phyloP scores from a whole-genome alignment of 768 basidiomycete genomes.

The Russula sp. region DNA sequence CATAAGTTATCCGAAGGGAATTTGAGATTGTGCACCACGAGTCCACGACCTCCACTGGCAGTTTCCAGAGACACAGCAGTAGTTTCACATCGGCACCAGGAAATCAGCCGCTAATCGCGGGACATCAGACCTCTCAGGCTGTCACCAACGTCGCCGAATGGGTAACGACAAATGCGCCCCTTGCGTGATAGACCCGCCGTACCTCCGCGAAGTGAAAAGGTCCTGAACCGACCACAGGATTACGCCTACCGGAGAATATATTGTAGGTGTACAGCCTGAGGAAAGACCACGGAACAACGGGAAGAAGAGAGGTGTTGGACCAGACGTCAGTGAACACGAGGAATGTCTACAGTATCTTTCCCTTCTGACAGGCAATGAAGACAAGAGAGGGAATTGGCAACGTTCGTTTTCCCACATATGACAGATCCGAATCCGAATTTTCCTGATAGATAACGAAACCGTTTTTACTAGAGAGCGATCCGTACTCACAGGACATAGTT shows the following conservation, averaged over 20 bases:
- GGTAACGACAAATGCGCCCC: not conserved
- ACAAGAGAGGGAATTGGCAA: too few species aligned
- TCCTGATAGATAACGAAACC: too few species aligned
- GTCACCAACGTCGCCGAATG: not conserved
- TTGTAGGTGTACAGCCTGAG: not conserved
- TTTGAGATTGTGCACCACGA: not conserved
- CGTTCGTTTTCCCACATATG: too few species aligned
- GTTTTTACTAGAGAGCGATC: too few species aligned
- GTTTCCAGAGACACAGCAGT: not conserved
- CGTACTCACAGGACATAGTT: too few species aligned
- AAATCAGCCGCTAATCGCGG: too few species aligned
- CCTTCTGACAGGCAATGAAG: too few species aligned
- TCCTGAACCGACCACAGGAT: not conserved
- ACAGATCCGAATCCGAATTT: too few species aligned
- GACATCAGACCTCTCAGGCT: not conserved
- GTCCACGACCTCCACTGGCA: too few species aligned
- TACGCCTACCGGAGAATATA: not conserved
- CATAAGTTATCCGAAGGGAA: constrained; percentile 3
- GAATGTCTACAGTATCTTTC: too few species aligned
- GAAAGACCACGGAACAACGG: not conserved
- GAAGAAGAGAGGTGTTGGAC: not conserved
- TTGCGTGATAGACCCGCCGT: not conserved
- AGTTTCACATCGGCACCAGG: too few species aligned
- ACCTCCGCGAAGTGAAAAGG: not conserved
- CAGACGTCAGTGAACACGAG: not conserved